Evolutionary conservation across 2,329 filamentous ascomycete genomes (phyloP).

Genomic region (Trichoderma citrinoviride): DNA sequence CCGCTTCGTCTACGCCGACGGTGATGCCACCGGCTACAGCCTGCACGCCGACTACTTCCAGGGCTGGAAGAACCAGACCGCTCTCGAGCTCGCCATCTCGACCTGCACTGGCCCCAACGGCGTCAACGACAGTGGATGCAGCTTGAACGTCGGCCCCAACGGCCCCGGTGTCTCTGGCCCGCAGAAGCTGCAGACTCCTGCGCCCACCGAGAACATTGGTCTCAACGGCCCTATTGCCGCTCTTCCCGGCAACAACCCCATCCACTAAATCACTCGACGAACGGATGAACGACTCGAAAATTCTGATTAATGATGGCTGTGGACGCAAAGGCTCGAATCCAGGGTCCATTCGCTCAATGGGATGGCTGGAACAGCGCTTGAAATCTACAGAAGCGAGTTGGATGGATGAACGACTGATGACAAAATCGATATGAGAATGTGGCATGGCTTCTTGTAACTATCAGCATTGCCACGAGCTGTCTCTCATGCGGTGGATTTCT

Average conservation of each 20-base stretch:
- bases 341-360: not conserved
- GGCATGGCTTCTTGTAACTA: not conserved
- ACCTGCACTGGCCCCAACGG: constrained; percentile 31
- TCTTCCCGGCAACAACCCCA: constrained; percentile 32
- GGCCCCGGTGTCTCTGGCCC: constrained; percentile 27
- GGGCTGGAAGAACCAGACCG: constrained; percentile 32
- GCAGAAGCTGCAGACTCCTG: constrained; percentile 24
- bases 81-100: constrained; percentile 28
- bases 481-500: not conserved
- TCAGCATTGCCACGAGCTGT: not conserved
- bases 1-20: constrained; percentile 30
- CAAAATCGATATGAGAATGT: not conserved
- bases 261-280: constrained; percentile 19
- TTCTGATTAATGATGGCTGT: not conserved
- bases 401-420: constrained; percentile 7
- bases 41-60: constrained; percentile 34
- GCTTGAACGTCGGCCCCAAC: constrained; percentile 29
- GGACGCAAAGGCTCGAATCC: not conserved
- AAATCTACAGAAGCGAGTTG: not conserved
- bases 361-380: not conserved
- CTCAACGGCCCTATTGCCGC: constrained; percentile 26
- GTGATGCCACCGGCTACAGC: constrained; percentile 32
- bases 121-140: constrained; percentile 28
- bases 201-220: constrained; percentile 31
- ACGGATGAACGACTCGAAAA: not conserved